phyloP scores from a whole-genome alignment of 177 flowering plant genomes.

The Vitis hybrid region DNA sequence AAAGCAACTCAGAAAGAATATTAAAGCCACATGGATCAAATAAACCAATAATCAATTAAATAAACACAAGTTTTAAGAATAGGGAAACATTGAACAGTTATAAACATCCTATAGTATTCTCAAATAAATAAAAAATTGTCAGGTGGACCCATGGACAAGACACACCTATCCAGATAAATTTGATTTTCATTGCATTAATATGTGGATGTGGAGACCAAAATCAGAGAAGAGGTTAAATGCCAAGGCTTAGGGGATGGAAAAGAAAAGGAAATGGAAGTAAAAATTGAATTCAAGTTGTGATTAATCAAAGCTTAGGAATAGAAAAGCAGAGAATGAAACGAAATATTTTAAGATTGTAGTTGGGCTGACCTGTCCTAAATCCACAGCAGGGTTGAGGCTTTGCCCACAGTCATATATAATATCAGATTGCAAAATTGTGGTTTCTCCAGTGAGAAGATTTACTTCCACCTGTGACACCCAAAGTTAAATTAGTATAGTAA shows the following conservation, averaged over 20 bases:
- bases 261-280: not conserved
- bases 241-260: not conserved
- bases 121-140: too few species aligned
- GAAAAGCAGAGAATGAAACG: too few species aligned
- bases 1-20: conserved; percentile 14
- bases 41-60: not conserved
- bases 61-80: not conserved
- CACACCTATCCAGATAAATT: too few species aligned
- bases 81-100: too few species aligned
- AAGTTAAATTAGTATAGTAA: not conserved
- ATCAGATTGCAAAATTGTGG: conserved; percentile 67
- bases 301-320: not conserved
- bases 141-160: too few species aligned
- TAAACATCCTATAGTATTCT: too few species aligned
- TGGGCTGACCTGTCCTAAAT: conserved; percentile 76
- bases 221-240: not conserved
- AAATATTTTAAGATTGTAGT: too few species aligned
- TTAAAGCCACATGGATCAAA: conserved; percentile 2
- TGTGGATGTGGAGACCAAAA: too few species aligned
- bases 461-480: conserved; percentile 68
- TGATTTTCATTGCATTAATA: too few species aligned
- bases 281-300: not conserved
- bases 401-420: conserved; percentile 80
- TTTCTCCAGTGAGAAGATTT: conserved; percentile 84
- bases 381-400: conserved; percentile 78